Conservation (phyloP, 257 asterid species). For the Cruciata laevipes region DNA sequence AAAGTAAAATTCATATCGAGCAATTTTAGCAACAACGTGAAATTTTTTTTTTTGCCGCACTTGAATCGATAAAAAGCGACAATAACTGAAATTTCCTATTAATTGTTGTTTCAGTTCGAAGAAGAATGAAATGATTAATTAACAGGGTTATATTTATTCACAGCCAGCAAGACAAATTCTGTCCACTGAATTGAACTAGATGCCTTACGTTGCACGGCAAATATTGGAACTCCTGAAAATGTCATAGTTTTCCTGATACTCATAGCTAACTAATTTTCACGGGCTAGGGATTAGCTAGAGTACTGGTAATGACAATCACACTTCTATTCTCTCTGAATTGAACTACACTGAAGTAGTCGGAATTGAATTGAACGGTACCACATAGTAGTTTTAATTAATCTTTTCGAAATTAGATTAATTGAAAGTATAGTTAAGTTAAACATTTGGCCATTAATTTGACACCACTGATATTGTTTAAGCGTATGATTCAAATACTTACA, state of each 20-base stretch:
- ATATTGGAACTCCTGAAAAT: background rate
- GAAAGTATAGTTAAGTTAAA: too few relatives aligned
- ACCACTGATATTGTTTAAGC: too few relatives aligned
- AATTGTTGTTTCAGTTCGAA: background rate
- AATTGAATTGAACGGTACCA: too few relatives aligned
- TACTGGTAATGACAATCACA: background rate
- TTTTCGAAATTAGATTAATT: too few relatives aligned
- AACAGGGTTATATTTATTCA: too few relatives aligned
- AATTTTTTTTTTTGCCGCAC: background rate
- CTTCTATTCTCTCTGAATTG: too few relatives aligned
- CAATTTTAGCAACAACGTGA: background rate
- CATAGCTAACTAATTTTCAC: background rate
- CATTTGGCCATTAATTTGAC: too few relatives aligned
- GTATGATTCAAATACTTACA: too few relatives aligned
- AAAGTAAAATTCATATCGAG: background rate
- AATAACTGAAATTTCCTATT: background rate
- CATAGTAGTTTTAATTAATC: too few relatives aligned
- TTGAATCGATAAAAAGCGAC: background rate
- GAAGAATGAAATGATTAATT: background rate
- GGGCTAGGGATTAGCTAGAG: slow-evolving; percentile 1
- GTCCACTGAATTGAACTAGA: too few relatives aligned
- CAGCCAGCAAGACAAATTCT: background rate
- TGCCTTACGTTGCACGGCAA: background rate
- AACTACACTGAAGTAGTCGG: too few relatives aligned
- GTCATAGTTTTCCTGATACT: background rate